Evolutionary conservation across 2,329 filamentous ascomycete species (phyloP), one percentile per base, ranked within the genome.

Genomic region (Hypoxylon sp.): DNA sequence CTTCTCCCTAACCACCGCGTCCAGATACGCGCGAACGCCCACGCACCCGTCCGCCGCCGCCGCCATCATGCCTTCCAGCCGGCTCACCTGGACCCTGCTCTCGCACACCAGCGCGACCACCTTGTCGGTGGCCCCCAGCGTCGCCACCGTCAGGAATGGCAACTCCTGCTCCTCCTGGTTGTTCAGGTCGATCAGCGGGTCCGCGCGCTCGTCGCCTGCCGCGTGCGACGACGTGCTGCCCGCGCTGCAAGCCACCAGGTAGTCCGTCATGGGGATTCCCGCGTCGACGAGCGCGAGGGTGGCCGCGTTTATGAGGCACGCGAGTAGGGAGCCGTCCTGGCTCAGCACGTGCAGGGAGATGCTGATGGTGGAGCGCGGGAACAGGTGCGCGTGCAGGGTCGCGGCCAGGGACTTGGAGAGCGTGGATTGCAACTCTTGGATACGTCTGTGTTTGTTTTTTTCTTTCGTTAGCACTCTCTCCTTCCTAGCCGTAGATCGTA

Each of bases 281-380:
- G 95, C 95, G 75, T 99, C 95, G 65, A 98, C 90, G 20, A 98
- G 87, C 0, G 95, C 95, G 11, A 99, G 87, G 0, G 94, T 97
- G 0, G 91, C 87, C 3, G 95, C 95, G 74, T 99, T 99, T 70
- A 98, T 83, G 47, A 94, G 92, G 0, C 93, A 91, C 0, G 94
- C 93, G 19, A 99, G 88, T 2, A 98, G 85, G 0, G 91, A 94
- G 26, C 95, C 95, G 76, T 99, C 95, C 70, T 96, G 90, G 0
- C 90, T 91, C 46, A 99, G 88, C 34, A 99, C 89, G 76, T 97
- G 92, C 1, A 99, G 85, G 22, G 90, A 89, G 58, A 99, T 85
- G 41, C 85, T 86, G 75, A 99, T 97, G 30, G 89, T 91, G 62
- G 89, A 92, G 79, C 96, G 91, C 0, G 94, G 93, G 80, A 94